Percentiles rank a stretch among this genome's conserved stretches.
Conservation (phyloP, 2,329 filamentous ascomycete species). For the Cryphonectria carpinicola region DNA sequence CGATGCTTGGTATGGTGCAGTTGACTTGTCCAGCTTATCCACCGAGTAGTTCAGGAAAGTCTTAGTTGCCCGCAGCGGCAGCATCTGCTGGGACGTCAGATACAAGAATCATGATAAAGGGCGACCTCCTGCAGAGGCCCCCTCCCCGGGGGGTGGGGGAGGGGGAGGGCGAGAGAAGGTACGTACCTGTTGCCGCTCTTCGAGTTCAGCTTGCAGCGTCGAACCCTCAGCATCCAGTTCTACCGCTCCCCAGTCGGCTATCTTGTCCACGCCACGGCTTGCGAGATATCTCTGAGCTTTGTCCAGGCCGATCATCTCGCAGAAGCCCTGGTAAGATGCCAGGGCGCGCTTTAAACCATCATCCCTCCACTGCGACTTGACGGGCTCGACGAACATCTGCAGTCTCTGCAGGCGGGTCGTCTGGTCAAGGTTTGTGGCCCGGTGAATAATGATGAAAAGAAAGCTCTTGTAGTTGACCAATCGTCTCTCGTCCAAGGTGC, state of each 20-base stretch:
- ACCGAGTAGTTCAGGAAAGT: constrained; percentile 91
- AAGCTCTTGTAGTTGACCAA: constrained; percentile 87
- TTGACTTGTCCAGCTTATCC: constrained; percentile 79
- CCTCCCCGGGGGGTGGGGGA: no score
- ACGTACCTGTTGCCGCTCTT: constrained; percentile 70
- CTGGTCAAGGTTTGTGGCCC: constrained; percentile 74
- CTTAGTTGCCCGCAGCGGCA: constrained; percentile 87
- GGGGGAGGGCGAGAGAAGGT: no score
- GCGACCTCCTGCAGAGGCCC: no score
- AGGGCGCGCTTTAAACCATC: constrained; percentile 69
- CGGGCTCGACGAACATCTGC: constrained; percentile 77
- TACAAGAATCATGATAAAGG: background rate
- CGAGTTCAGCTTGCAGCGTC: constrained; percentile 76
- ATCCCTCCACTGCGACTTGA: constrained; percentile 79
- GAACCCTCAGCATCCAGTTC: constrained; percentile 79
- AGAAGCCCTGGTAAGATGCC: constrained; percentile 79
- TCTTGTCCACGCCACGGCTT: constrained; percentile 70
- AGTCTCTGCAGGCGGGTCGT: constrained; percentile 73
- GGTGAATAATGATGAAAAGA: constrained; percentile 93
- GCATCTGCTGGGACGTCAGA: constrained; percentile 46
- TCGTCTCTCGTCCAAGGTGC: constrained; percentile 78
- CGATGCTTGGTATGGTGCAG: constrained; percentile 74
- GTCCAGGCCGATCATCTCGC: constrained; percentile 75
- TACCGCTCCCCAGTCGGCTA: constrained; percentile 81
- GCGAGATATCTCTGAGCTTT: constrained; percentile 81